Percentiles rank a stretch among this genome's conserved stretches.
These are phyloP conservation scores for Ampelomyces quisqualis DNA, from an alignment of 2,329 filamentous ascomycete genomes.

Conservation along the genomic window DNA sequence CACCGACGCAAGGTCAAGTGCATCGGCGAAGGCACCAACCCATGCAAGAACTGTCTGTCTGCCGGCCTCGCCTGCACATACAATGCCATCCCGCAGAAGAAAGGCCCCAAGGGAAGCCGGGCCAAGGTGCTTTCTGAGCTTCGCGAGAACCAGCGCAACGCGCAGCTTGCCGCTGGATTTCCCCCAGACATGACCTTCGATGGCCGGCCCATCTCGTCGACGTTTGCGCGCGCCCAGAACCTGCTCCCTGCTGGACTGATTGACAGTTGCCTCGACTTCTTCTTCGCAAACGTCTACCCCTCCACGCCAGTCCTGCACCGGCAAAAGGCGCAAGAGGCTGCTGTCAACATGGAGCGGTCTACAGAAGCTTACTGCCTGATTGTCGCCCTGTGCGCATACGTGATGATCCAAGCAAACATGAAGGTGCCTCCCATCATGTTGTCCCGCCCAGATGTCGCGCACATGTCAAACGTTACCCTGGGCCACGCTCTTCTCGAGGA, in stretches of 20 bases:
- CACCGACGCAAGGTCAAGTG: constrained; percentile 55
- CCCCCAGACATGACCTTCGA: constrained; percentile 44
- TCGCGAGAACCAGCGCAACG: constrained; percentile 53
- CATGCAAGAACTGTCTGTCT: constrained; percentile 62
- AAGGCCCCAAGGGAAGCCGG: constrained; percentile 63
- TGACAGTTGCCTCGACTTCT: constrained; percentile 59
- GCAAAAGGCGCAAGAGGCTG: constrained; percentile 53
- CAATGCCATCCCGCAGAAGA: constrained; percentile 64
- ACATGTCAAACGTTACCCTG: constrained; percentile 47
- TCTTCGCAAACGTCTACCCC: constrained; percentile 64
- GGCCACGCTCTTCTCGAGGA: constrained; percentile 61
- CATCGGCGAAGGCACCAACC: constrained; percentile 52
- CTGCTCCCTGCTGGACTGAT: constrained; percentile 54
- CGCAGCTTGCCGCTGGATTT: constrained; percentile 47
- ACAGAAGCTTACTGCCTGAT: constrained; percentile 61
- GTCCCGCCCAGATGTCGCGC: constrained; percentile 48
- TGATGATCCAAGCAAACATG: constrained; percentile 54
- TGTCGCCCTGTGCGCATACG: constrained; percentile 53
- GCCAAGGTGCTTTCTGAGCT: constrained; percentile 65
- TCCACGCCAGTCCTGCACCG: constrained; percentile 62
- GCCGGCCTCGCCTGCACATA: constrained; percentile 63
- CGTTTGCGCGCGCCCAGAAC: constrained; percentile 50
- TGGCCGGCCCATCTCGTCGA: constrained; percentile 45
- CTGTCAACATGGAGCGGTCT: constrained; percentile 54
- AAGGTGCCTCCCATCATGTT: constrained; percentile 47